Conservation (phyloP, 108 stramenopile species). For the Discostella pseudostelligera region DNA sequence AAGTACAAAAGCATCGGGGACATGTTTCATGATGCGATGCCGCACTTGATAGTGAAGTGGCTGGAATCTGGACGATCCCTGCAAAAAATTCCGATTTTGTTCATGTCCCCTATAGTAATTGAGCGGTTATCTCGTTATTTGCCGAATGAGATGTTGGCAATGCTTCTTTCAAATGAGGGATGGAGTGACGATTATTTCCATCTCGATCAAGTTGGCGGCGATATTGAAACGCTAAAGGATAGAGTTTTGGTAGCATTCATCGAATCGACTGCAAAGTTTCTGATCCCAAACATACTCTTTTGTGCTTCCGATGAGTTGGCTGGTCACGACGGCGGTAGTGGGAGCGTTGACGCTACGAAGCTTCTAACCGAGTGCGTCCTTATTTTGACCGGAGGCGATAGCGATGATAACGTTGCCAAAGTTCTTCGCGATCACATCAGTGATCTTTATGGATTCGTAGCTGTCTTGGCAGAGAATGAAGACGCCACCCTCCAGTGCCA, state of each 20-base stretch:
- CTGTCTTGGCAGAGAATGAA: constrained; percentile 25
- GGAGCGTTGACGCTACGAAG: constrained; percentile 12
- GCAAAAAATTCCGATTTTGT: constrained; percentile 44
- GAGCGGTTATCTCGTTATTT: constrained; percentile 26
- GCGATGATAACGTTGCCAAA: constrained; percentile 42
- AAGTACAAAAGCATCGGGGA: constrained; percentile 46
- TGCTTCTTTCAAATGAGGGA: constrained; percentile 26
- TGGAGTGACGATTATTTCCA: constrained; percentile 36
- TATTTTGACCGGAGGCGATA: constrained; percentile 24
- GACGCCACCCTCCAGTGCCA: constrained; percentile 18
- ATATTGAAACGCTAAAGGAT: constrained; percentile 6
- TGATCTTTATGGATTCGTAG: constrained; percentile 40
- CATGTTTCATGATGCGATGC: constrained; percentile 46
- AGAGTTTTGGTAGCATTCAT: constrained; percentile 27
- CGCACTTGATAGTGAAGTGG: constrained; percentile 52
- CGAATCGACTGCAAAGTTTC: constrained; percentile 23
- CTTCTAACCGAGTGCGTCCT: constrained; percentile 23
- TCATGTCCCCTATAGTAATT: constrained; percentile 52
- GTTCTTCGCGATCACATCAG: constrained; percentile 37
- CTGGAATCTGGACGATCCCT: constrained; percentile 34
- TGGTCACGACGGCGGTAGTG: constrained; percentile 6
- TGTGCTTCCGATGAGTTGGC: constrained; percentile 6
- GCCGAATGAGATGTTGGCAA: constrained; percentile 29
- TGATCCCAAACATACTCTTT: constrained; percentile 36
- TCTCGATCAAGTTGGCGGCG: constrained; percentile 9